phyloP scores from a whole-genome alignment of 495 filamentous ascomycete species.

The Aspergillus homomorphus region DNA sequence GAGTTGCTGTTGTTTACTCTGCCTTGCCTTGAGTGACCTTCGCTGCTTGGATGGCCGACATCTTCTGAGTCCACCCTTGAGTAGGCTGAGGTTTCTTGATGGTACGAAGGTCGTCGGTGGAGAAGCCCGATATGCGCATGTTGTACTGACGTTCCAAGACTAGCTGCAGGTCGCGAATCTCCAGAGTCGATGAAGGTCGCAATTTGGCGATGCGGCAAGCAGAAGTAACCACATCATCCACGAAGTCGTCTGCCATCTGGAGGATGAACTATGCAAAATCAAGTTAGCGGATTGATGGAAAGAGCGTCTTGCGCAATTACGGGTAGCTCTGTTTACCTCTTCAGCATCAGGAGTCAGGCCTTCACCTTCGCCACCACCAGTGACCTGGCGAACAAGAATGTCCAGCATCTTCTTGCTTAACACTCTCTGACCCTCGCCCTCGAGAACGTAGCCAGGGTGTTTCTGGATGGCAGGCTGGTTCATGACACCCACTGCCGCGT shows the following conservation, averaged over 20 bases:
- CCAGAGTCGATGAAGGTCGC: constrained; percentile 80
- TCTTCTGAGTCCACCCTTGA: constrained; percentile 86
- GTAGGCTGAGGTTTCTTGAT: constrained; percentile 89
- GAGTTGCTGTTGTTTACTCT: constrained; percentile 28
- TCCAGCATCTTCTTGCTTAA: constrained; percentile 95
- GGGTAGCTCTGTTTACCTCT: constrained; percentile 59
- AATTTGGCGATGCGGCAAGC: constrained; percentile 92
- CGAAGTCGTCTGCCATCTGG: constrained; percentile 87
- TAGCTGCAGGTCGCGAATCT: constrained; percentile 91
- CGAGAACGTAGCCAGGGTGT: constrained; percentile 74
- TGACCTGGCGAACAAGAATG: constrained; percentile 90
- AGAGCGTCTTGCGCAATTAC: constrained; percentile 3
- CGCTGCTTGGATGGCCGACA: constrained; percentile 90
- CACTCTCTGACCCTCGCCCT: constrained; percentile 84
- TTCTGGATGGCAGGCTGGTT: constrained; percentile 81
- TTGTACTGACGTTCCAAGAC: constrained; percentile 97
- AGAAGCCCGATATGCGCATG: constrained; percentile 93
- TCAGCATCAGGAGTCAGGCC: constrained; percentile 86
- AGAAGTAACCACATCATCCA: constrained; percentile 80
- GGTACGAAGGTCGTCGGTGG: constrained; percentile 88
- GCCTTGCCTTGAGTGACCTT: constrained; percentile 60
- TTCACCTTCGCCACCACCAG: constrained; percentile 68
- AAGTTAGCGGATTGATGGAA: constrained; percentile 15
- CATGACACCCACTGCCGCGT: constrained; percentile 71
- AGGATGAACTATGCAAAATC: constrained; percentile 64